Evolutionary conservation across 2,329 filamentous ascomycete genomes (phyloP).

Genomic region (Arachnopeziza araneosa): DNA sequence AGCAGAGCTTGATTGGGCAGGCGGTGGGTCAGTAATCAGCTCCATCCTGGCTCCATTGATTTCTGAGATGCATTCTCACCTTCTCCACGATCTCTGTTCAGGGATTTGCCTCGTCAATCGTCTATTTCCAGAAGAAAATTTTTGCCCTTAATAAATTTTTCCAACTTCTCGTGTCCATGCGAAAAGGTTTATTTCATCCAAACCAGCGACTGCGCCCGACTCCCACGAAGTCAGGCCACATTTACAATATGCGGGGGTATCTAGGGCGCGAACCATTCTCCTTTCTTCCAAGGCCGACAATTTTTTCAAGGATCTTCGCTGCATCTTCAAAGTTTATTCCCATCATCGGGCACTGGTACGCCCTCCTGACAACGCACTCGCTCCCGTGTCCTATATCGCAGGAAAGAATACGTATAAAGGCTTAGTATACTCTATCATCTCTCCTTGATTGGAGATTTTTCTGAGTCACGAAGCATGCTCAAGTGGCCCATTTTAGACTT

Average conservation of each 20-base stretch:
- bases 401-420: neutral
- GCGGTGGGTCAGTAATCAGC: neutral
- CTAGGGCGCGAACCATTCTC: neutral
- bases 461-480: neutral
- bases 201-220: neutral
- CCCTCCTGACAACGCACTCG: neutral
- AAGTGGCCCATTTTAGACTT: neutral
- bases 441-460: neutral
- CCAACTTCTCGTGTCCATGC: neutral
- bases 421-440: neutral
- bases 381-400: neutral
- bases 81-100: neutral
- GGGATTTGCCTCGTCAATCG: neutral
- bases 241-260: neutral
- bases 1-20: neutral
- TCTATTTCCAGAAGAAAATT: neutral
- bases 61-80: too few species aligned
- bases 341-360: neutral
- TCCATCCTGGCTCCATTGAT: neutral
- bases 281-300: neutral
- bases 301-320: neutral
- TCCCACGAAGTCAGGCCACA: neutral
- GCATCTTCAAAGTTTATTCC: neutral
- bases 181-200: neutral
- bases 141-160: neutral